Evolutionary conservation across 805 yeast species (phyloP), one percentile per base, ranked within the genome.

Genomic region (Zygoascus bituminiphila): DNA sequence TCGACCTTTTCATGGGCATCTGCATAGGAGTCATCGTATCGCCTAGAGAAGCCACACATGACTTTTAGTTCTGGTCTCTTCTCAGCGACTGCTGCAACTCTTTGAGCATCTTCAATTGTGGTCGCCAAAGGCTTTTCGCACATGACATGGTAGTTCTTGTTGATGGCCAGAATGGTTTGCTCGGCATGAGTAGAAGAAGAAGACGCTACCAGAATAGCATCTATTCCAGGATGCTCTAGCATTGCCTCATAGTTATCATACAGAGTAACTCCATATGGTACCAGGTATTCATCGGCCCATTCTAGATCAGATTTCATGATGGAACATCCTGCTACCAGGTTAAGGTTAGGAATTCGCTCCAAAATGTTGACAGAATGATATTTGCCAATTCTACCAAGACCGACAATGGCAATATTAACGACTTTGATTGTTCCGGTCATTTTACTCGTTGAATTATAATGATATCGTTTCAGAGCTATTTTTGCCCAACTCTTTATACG

Each of bases 311-410:
- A 49, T 14, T 52, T 41, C 23, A 45, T 45, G 20, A 56, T 50
- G 5, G 55, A 41, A 45, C 54, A 55, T 5, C 42, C 59, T 9
- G 59, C 59, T 21, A 56, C 58, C n/a, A 55, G 38, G 23, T 45
- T 43, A 14, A 52, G 40, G 26, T 50, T 54, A 10, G 49, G 35
- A 25, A 49, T 45, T 12, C 49, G 39, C n/a, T 44, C 45, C 26
- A 46, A 15, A 22, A 49, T 38, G 35, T 49, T 45, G 25, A 29
- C 45, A 15, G 54, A 41, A 26, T 51, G 54, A 42, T 49, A 49
- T 33, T 44, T 33, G 31, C 54, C 54, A 38, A 51, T 51, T 35
- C 54, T 44, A 15, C 54, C 54, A 35, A 51, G 45, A 12, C 54
- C 54, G 12, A 42, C 46, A 31, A 51, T 49, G 6, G 59, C 50